Conservation (phyloP, 129 eudicot species). For the Pittosporum tobira region DNA sequence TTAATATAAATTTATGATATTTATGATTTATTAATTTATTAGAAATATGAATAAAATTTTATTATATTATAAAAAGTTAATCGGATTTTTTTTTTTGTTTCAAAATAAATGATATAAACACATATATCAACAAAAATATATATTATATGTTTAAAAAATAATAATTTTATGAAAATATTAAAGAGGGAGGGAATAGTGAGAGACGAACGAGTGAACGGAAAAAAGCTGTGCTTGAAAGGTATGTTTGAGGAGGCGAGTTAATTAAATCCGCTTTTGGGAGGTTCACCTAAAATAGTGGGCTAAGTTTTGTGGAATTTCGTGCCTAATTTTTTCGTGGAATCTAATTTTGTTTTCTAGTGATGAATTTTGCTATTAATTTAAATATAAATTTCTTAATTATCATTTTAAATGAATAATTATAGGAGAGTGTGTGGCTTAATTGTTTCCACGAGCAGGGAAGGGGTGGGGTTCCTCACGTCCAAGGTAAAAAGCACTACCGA, state of each 20-base stretch:
- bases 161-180: too few relatives aligned
- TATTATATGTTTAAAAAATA: too few relatives aligned
- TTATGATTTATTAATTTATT: too few relatives aligned
- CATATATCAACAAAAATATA: too few relatives aligned
- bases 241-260: conserved; percentile 14
- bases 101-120: too few relatives aligned
- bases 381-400: neutral
- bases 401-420: conserved; percentile 1
- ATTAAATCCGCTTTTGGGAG: neutral
- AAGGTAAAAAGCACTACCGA: neutral
- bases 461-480: conserved; percentile 8
- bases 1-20: too few relatives aligned
- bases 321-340: neutral
- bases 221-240: conserved; percentile 15
- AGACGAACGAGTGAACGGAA: conserved; percentile 33
- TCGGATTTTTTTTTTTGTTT: too few relatives aligned
- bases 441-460: too few relatives aligned
- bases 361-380: neutral
- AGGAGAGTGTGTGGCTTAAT: conserved; percentile 12
- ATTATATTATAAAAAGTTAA: too few relatives aligned
- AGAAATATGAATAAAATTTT: too few relatives aligned
- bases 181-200: conserved; percentile 31
- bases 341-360: neutral
- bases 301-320: too few relatives aligned
- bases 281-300: conserved; percentile 6